Base-by-base conservation (phyloP, 2,329 filamentous ascomycete species). In the Gaeumannomyces tritici region DNA sequence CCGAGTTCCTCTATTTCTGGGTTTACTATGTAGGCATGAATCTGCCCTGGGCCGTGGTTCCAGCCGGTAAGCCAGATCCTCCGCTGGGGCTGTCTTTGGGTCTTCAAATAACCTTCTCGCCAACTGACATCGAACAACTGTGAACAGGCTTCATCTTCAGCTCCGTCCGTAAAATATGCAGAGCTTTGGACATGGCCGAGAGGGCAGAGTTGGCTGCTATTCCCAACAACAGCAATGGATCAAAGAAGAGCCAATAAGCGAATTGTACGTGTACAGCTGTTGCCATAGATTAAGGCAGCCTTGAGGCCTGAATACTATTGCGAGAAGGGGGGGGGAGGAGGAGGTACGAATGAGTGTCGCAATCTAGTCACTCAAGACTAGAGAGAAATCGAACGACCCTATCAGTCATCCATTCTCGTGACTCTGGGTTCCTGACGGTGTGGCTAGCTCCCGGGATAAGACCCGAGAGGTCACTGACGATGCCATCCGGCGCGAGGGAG, bases 1-100 rank as follows among this genome's bases (percentile, higher is more conserved):
- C 85, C 1, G 85, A 88, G 72, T 73, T 76, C 27, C 69, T 83
- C 33, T 88, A 88, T 67, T 86, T 82, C 67, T 88, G 84, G 84
- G 74, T 83, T 24, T 88, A 88, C 67, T 88, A 85, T 64, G 74
- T 83, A 6, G 81, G 80, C 2, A 81, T 86, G 70, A 88, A 88
- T 68, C 69, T 79, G 21, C 83, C 84, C 0, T 88, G 85, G 85
- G 80, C 77, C 1, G 66, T 85, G 1, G 77, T 87, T 28, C 85
- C 85, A 7, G 67, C 75, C 2, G 69, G 83, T 86, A 68, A 74
- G 82, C 5, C 24, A 3, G 26, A 3, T 9, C 7, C 13, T 56
- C 28, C 31, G 3, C 31, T 33, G 7, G 9, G 15, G 9, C 29
- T 5, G 56, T 35, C 4, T 26, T 56, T n/a, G 13, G n/a, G 13